Base-by-base conservation (phyloP, 495 filamentous ascomycete species). In the Sordaria brevicollis region DNA sequence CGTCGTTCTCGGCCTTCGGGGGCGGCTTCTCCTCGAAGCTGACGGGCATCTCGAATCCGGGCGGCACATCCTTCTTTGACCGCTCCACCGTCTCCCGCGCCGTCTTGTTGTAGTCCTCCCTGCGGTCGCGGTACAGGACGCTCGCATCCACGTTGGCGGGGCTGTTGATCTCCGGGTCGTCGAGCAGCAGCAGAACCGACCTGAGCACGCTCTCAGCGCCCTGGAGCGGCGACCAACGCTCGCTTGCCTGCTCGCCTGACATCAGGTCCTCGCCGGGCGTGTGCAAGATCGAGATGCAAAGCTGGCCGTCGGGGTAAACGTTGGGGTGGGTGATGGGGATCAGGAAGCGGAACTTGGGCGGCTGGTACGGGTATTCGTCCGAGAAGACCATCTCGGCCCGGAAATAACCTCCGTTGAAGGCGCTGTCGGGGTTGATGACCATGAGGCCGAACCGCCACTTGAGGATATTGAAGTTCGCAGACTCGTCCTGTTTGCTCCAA, bases 211-310 rank as follows among this genome's bases (percentile, higher is more conserved):
- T 93, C 80, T 97, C 95, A 69, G 95, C 94, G 9, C 93, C 89
- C 75, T 97, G 95, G 6, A 93, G 89, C 6, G 95, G 93, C 1
- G 90, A 92, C 95, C 95, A 99, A 65, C 95, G 91, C 80, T 99
- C 95, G 74, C 82, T 82, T 25, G 95, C 94, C 19, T 87, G 80
- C 80, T 97, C 95, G 66, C 95, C 95, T 33, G 93, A 97, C 83
- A 92, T 93, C 72, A 90, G 87, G 76, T 97, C 94, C 67, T 97
- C 92, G 70, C 94, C 95, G 1, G 95, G 93, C 10, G 89, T 84
- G 80, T 99, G 94, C 5, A 99, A 88, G 74, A 99, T 99, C 43
- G 94, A 97, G 78, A 99, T 97, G 83, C 95, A 98, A 19, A 98
- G 86, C 68, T 89, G 90, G 73, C 95, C 95, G 79, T 97, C 91